Evolutionary conservation across 106 monocot species (phyloP).

Genomic region (Allium sativum): DNA sequence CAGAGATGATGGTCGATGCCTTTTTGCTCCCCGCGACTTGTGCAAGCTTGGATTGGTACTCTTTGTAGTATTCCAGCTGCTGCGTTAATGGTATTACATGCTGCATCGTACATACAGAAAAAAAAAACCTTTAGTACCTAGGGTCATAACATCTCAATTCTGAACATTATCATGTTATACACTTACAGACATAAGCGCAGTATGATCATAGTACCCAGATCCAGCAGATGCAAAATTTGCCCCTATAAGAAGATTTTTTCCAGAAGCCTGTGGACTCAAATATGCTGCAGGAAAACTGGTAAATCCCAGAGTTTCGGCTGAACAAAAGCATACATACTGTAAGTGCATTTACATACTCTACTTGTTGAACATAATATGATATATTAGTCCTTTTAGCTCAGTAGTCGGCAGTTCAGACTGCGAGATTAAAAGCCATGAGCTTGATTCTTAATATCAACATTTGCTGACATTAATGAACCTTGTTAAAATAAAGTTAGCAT

Average conservation of each 20-base stretch:
- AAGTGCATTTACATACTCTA: too few relatives aligned
- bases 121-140: background rate
- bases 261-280: slow-evolving; percentile 66
- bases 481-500: too few relatives aligned
- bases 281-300: slow-evolving; percentile 53
- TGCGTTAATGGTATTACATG: slow-evolving; percentile 58
- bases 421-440: too few relatives aligned
- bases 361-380: background rate
- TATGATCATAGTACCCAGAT: slow-evolving; percentile 65
- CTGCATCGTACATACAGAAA: slow-evolving; percentile 14
- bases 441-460: too few relatives aligned
- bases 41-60: slow-evolving; percentile 65
- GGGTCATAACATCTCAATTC: background rate
- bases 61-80: slow-evolving; percentile 68
- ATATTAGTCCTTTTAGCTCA: too few relatives aligned
- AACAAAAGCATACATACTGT: background rate
- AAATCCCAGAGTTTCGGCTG: slow-evolving; percentile 78
- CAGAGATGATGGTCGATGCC: slow-evolving; percentile 53
- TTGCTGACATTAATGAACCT: background rate
- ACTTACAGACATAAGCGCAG: slow-evolving; percentile 51
- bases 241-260: slow-evolving; percentile 85
- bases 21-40: slow-evolving; percentile 40
- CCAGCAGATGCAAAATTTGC: slow-evolving; percentile 90
- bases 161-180: background rate
- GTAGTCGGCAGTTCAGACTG: too few relatives aligned